Base-by-base conservation (phyloP, 192 early-diverging fungal species). In the Umbelopsis ramanniana region DNA sequence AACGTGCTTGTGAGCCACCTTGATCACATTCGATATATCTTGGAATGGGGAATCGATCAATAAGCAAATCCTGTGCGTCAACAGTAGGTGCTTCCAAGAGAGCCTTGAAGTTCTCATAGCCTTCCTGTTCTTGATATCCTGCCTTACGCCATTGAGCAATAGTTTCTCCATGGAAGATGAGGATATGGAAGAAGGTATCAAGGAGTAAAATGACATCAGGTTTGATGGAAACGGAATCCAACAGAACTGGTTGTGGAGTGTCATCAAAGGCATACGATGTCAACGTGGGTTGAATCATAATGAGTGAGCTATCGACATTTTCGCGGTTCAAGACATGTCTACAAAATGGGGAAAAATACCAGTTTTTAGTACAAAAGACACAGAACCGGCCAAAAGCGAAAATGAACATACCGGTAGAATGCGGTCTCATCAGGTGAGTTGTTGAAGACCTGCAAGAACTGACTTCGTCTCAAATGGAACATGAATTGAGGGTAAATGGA, bases 401-500 rank as follows among this genome's bases (percentile, higher is more conserved):
- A 43, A 43, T 43, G 23, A 53, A 14, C 68, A 45, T 86, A 91
- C 88, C 94, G 76, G 75, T 93, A 92, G 72, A 91, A 96, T 2
- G 96, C 96, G 1, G 96, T 97, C 70, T 99, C 98, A 81, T 99
- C 98, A 15, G 98, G 98, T 73, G 91, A 93, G 84, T 97, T 98
- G 82, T 99, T 99, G 81, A 99, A 99, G 15, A 97, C 95, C 74
- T 98, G 97, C 76, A 99, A 81, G 85, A 99, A 99, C 84, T 98
- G 97, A 72, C 90, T 92, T 40, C 98, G 86, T 48, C 98, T 89
- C 72, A 99, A 82, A 69, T 99, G 96, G 90, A 98, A 99, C 98
- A 99, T 99, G 71, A 99, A 99, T 81, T 98, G 97, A 55, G 98
- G 98, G 81, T 99, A 99, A 74, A 98, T 96, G 0, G 96, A 95